Conservation (phyloP, 768 basidiomycete species). For the Boletus speciosus region DNA sequence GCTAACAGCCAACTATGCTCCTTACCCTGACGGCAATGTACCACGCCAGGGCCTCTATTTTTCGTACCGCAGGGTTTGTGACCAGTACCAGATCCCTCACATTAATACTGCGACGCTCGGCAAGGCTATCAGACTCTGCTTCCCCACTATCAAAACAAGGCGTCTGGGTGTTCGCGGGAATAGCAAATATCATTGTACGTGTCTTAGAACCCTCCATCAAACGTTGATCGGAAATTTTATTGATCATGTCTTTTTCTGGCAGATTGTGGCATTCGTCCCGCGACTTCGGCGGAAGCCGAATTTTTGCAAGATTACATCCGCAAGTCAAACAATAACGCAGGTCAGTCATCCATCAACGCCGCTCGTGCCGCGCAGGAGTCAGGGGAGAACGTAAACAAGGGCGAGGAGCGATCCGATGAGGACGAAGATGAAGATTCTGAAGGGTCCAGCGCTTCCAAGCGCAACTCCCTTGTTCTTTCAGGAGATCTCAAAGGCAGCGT, state of each 20-base stretch:
- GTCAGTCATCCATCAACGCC: slow-evolving; percentile 71
- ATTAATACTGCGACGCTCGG: slow-evolving; percentile 96
- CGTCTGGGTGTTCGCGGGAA: slow-evolving; percentile 90
- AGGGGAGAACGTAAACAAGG: slow-evolving; percentile 53
- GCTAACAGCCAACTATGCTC: slow-evolving; percentile 86
- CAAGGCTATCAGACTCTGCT: slow-evolving; percentile 90
- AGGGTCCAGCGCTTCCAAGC: slow-evolving; percentile 69
- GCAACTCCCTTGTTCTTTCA: slow-evolving; percentile 67
- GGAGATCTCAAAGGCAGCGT: slow-evolving; percentile 56
- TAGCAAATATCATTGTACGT: slow-evolving; percentile 93
- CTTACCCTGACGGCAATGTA: slow-evolving; percentile 90
- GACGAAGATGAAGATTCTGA: slow-evolving; percentile 88
- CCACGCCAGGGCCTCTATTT: slow-evolving; percentile 93
- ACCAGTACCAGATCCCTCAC: slow-evolving; percentile 89
- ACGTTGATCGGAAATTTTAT: slow-evolving; percentile 29
- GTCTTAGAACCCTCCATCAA: slow-evolving; percentile 33
- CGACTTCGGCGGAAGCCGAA: slow-evolving; percentile 87
- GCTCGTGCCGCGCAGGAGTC: slow-evolving; percentile 69
- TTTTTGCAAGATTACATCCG: slow-evolving; percentile 91
- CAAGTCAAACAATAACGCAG: slow-evolving; percentile 84
- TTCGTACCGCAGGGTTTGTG: slow-evolving; percentile 86
- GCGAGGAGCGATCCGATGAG: slow-evolving; percentile 75
- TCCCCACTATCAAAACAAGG: slow-evolving; percentile 92
- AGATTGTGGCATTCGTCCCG: slow-evolving; percentile 92
- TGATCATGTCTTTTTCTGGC: slow-evolving; percentile 26